Conservation (phyloP, 2,329 filamentous ascomycete species). For the Curvularia eragrostidis region DNA sequence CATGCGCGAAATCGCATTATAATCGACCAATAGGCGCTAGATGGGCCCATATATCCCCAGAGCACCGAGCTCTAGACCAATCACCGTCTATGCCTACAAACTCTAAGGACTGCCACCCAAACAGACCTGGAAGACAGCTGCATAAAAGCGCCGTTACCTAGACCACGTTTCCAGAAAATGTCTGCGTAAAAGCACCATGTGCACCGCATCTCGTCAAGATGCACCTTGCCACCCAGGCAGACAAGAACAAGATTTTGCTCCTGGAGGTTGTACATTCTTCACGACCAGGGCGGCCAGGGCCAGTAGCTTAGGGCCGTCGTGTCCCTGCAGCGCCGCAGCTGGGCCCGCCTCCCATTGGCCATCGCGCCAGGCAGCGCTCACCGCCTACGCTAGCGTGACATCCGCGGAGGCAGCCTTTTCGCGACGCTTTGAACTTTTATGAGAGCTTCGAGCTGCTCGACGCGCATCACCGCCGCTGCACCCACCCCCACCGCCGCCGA, state of each 20-base stretch:
- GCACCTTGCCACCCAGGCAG: background rate
- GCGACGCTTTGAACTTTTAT: constrained; percentile 37
- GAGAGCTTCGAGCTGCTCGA: constrained; percentile 33
- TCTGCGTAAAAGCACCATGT: background rate
- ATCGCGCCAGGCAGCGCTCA: constrained; percentile 24
- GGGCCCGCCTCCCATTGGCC: constrained; percentile 25
- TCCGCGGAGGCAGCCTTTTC: constrained; percentile 19
- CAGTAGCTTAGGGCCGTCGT: constrained; percentile 14
- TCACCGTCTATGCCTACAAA: background rate
- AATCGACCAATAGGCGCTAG: background rate
- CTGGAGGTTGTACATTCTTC: constrained; percentile 6
- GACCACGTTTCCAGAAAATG: background rate
- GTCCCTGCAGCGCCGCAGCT: constrained; percentile 24
- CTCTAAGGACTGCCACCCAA: background rate
- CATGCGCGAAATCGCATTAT: background rate
- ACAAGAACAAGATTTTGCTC: background rate
- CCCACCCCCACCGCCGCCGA: background rate
- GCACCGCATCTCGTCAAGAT: too few species aligned
- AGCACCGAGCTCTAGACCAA: background rate
- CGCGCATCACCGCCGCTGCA: constrained; percentile 28
- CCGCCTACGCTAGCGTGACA: constrained; percentile 30
- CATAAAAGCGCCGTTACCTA: background rate
- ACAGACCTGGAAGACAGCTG: background rate
- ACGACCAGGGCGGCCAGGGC: constrained; percentile 11
- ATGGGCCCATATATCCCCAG: background rate